A percentile compares a stretch with the other conserved stretches of the same genome.
phyloP scores from a whole-genome alignment of 148 eudicot species.

The Camellia granthamiana region DNA sequence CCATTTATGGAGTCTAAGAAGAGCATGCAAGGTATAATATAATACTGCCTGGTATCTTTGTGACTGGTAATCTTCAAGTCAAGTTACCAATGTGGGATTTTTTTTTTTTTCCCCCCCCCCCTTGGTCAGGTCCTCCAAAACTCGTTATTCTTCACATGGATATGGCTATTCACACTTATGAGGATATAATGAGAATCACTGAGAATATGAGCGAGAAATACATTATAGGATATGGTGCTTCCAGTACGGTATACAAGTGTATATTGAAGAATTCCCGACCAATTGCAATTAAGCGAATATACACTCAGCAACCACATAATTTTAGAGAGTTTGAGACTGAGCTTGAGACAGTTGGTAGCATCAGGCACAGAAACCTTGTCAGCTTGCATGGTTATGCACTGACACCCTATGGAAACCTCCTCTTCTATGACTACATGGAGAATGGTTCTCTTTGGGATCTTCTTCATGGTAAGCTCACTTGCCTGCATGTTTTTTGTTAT shows the following conservation, averaged over 20 bases:
- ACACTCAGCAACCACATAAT: constrained; percentile 40
- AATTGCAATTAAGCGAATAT: constrained; percentile 68
- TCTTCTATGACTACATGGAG: constrained; percentile 75
- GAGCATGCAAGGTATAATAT: constrained; percentile 32
- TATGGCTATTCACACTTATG: constrained; percentile 65
- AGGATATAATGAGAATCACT: constrained; percentile 65
- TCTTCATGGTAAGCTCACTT: constrained; percentile 51
- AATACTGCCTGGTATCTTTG: neutral
- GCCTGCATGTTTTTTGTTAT: neutral
- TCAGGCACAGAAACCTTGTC: constrained; percentile 64
- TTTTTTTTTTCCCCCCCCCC: neutral
- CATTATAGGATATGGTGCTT: constrained; percentile 65
- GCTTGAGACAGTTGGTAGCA: constrained; percentile 63
- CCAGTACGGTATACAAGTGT: constrained; percentile 74
- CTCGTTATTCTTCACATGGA: constrained; percentile 69
- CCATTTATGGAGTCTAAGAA: constrained; percentile 28
- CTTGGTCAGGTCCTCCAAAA: constrained; percentile 48
- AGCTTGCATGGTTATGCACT: constrained; percentile 67
- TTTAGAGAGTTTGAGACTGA: constrained; percentile 64
- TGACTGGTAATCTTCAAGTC: neutral
- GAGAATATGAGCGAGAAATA: constrained; percentile 68
- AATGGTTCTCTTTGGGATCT: constrained; percentile 80
- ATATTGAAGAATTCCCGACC: constrained; percentile 63
- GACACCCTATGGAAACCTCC: constrained; percentile 58
- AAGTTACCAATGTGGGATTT: neutral